Evolutionary conservation across 2,329 filamentous ascomycete species (phyloP).

Genomic region (Chaetomium olivaceum): DNA sequence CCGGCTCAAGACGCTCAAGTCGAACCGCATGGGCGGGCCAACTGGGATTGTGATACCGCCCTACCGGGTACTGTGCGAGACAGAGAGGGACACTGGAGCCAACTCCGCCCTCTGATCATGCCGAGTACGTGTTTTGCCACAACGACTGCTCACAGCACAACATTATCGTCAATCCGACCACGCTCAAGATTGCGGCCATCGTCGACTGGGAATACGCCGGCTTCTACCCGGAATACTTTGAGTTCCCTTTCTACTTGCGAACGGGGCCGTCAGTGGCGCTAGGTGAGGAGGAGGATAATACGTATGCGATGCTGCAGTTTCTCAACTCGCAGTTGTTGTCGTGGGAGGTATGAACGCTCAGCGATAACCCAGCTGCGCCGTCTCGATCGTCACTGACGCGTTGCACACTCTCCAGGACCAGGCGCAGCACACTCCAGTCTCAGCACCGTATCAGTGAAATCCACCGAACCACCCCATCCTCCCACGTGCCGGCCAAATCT

Average conservation of each 20-base stretch:
- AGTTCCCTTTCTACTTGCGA: constrained; percentile 32
- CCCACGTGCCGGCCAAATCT: not conserved
- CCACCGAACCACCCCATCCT: not conserved
- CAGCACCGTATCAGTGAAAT: not conserved
- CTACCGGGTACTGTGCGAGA: constrained; percentile 33
- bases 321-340: constrained; percentile 21
- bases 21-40: constrained; percentile 36
- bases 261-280: constrained; percentile 34
- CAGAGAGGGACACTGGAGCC: constrained; percentile 32
- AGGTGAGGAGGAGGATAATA: constrained; percentile 33
- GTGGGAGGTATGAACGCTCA: constrained; percentile 1
- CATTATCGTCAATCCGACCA: constrained; percentile 33
- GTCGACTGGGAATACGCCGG: constrained; percentile 37
- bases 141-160: constrained; percentile 34
- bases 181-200: constrained; percentile 33
- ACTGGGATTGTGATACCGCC: constrained; percentile 38
- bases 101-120: constrained; percentile 27
- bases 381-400: not conserved
- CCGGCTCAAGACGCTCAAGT: constrained; percentile 36
- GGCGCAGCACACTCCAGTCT: not conserved
- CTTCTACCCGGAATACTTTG: constrained; percentile 36
- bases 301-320: constrained; percentile 14
- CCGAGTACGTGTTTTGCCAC: constrained; percentile 34
- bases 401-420: constrained; percentile 1
- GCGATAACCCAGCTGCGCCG: too few relatives aligned